These are phyloP conservation scores for Neurospora sp. DNA, from an alignment of 495 filamentous ascomycete genomes.

Conservation along the genomic window DNA sequence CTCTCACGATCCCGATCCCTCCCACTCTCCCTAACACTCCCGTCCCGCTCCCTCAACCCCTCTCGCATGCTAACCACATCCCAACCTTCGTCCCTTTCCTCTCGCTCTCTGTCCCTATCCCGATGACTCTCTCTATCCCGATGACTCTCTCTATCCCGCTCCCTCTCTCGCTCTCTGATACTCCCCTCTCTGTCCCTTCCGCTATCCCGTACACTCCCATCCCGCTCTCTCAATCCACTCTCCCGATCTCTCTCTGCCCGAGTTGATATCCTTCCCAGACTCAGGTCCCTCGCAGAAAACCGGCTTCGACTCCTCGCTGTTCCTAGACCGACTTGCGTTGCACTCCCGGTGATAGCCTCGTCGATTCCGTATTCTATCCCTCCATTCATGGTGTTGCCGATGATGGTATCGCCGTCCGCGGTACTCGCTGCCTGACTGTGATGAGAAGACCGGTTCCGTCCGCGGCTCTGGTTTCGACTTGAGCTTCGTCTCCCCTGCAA, in stretches of 20 bases:
- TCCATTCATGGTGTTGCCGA: not conserved
- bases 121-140: not conserved
- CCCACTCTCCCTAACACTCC: not conserved
- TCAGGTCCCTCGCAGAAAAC: not conserved
- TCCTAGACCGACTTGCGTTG: not conserved
- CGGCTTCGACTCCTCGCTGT: not conserved
- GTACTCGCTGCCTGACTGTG: not conserved
- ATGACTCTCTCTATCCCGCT: not conserved
- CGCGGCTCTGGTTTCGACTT: not conserved
- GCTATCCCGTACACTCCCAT: not conserved
- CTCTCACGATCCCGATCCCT: not conserved
- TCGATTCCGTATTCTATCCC: not conserved
- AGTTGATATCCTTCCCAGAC: not conserved
- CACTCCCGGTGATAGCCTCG: not conserved
- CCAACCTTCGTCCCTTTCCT: not conserved
- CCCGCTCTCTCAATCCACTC: not conserved
- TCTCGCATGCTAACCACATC: not conserved
- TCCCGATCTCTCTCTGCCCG: not conserved
- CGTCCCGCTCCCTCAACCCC: not conserved
- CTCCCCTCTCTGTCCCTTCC: not conserved
- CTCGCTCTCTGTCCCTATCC: not conserved
- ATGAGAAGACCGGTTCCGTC: not conserved
- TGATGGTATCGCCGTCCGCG: not conserved
- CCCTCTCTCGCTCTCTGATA: not conserved
- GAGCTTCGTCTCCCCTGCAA: constrained; percentile 1